Base-by-base conservation (phyloP, 352 stramenopile genomes). In the Globisporangium heterothallicum region DNA sequence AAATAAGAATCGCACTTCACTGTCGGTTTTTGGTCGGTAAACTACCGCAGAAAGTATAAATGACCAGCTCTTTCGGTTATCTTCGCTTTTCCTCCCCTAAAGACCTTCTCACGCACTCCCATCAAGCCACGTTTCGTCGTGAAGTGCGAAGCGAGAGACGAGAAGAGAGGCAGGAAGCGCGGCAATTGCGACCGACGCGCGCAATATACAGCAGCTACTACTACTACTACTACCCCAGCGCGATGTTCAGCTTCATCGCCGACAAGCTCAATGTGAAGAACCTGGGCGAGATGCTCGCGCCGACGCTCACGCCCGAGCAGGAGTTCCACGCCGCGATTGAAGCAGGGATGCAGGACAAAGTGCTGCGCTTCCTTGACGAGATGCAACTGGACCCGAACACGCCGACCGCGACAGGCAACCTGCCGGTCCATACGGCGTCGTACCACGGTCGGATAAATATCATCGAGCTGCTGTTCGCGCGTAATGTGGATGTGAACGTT, bases 191-290 rank as follows among this genome's bases (percentile, higher is more conserved):
- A 9, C 12, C 30, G 16, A 36, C 30, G 30, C 30, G 30, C 30
- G n/a, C n/a, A n/a, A n/a, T n/a, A n/a, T n/a, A n/a, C n/a, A n/a
- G n/a, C n/a, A n/a, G n/a, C n/a, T n/a, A n/a, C n/a, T n/a, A n/a
- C n/a, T n/a, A n/a, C n/a, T n/a, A n/a, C n/a, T n/a, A n/a, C n/a
- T n/a, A n/a, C n/a, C n/a, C n/a, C n/a, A n/a, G n/a, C 48, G 50
- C 49, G 32, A 95, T 95, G 86, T 95, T 95, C 54, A 85, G 78
- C 55, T 95, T 78, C 69, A 78, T 95, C 48, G 84, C 82, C 26
- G 84, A 95, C 56, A 91, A 90, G 63, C 78, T 94, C 58, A 95
- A 95, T 40, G 80, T 94, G 44, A 93, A 92, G 68, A 91, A 88
- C 56, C 53, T 95, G 64, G 86, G 82, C 51, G 80, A 94, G 73